A percentile compares a stretch with the other conserved stretches of the same genome.
These are phyloP conservation scores for Calocera viscosa DNA, from an alignment of 768 basidiomycete species.

Conservation along the genomic window DNA sequence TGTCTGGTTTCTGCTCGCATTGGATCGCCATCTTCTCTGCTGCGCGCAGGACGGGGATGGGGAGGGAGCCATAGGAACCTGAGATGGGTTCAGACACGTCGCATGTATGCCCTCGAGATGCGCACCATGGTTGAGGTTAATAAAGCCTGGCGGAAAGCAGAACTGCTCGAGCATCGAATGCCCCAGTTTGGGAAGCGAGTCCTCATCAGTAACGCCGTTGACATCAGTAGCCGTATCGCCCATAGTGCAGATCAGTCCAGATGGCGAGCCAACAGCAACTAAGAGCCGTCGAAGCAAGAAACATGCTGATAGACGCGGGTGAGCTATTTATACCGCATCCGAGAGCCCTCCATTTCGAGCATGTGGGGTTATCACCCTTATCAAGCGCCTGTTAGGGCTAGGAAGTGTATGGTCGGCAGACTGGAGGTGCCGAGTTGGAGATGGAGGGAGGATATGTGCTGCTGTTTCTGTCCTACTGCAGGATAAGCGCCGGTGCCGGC, in stretches of 20 bases:
- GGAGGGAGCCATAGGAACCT: constrained; percentile 28
- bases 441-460: background rate
- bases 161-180: constrained; percentile 26
- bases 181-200: constrained; percentile 22
- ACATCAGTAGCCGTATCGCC: background rate
- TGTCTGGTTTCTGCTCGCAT: constrained; percentile 26
- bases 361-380: background rate
- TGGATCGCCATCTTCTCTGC: constrained; percentile 21
- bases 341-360: background rate
- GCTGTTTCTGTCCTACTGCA: background rate
- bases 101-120: background rate
- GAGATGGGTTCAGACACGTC: background rate
- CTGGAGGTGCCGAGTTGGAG: background rate
- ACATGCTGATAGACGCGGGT: too few species aligned
- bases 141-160: constrained; percentile 24
- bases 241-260: background rate
- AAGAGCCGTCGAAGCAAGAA: background rate
- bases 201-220: background rate
- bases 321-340: background rate
- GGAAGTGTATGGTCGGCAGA: background rate
- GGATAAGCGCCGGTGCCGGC: background rate
- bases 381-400: background rate
- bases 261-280: background rate
- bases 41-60: constrained; percentile 24
- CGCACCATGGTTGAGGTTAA: constrained; percentile 30